Percentiles rank a stretch among this genome's conserved stretches.
These are phyloP conservation scores for Fusarium azukiicola DNA, from an alignment of 2,329 filamentous ascomycete species.

Conservation along the genomic window DNA sequence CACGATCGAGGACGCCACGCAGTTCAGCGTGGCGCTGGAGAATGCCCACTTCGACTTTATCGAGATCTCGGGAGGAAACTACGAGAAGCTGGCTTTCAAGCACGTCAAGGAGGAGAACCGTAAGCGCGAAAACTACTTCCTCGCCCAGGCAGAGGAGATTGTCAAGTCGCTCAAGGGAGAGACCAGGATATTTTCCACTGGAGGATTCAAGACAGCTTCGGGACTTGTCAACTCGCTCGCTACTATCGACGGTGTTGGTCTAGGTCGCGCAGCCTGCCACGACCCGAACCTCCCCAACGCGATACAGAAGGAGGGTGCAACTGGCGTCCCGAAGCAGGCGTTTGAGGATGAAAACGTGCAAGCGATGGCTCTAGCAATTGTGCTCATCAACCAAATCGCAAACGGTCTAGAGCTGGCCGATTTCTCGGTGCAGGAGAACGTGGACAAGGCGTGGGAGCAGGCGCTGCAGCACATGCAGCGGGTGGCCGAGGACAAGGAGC, in stretches of 20 bases:
- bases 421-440: conserved; percentile 39
- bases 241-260: conserved; percentile 34
- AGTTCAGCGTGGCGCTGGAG: conserved; percentile 69
- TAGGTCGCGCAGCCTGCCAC: conserved; percentile 34
- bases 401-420: conserved; percentile 32
- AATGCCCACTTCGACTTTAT: conserved; percentile 75
- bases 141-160: conserved; percentile 77
- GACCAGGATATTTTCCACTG: conserved; percentile 40
- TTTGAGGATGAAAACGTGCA: conserved; percentile 34
- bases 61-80: conserved; percentile 79
- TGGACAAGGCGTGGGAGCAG: conserved; percentile 36
- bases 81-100: conserved; percentile 72
- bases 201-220: conserved; percentile 36
- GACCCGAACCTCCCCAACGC: conserved; percentile 31
- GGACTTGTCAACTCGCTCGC: conserved; percentile 41
- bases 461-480: conserved; percentile 29
- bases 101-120: conserved; percentile 74
- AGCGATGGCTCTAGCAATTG: conserved; percentile 30
- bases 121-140: conserved; percentile 77
- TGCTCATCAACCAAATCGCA: conserved; percentile 39
- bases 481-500: conserved; percentile 27
- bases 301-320: conserved; percentile 18
- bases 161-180: conserved; percentile 51
- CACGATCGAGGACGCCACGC: conserved; percentile 70
- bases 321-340: conserved; percentile 26